Evolutionary conservation across 371 early-diverging fungal species (phyloP), one percentile per base, ranked within the genome.

Genomic region (Syncephalastrum monosporum): DNA sequence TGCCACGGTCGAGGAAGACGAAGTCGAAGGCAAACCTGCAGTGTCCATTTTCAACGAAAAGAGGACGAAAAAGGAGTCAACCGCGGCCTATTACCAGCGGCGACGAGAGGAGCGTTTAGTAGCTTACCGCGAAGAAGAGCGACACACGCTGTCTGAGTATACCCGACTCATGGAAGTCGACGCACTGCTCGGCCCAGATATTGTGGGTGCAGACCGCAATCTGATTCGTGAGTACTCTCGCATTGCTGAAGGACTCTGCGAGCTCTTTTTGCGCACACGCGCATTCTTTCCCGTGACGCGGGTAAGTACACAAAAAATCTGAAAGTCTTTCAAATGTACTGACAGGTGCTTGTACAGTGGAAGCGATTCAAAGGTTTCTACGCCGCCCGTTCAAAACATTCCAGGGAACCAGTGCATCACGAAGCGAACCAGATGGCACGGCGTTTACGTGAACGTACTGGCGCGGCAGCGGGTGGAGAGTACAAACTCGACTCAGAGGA

Each of bases 241-340:
- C 53, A 67, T 59, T 5, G 84, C 81, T 0, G 71, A 77, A 48
- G 71, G 71, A 5, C 63, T 73, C 16, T 85, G 71, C 60, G 66
- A 67, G 7, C 76, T 71, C 63, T 90, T 81, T 70, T 67, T 57
- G 51, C 64, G 59, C 14, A 81, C 81, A 19, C 65, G 66, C 38
- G 79, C 73, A 6, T 88, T 91, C 56, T 90, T 77, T 62, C 82
- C 83, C 29, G 57, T 49, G n/a, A 58, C 55, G 44, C 74, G 67
- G 61, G 78, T 77, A 72, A 62, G 66, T 27, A 21, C 45, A 27
- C 41, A 15, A 3, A 23, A 41, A 54, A 42, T 21, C 42, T 44
- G 2, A 55, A 53, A 48, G n/a, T 21, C n/a, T 16, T 50, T 33
- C 27, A 27, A 3, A 29, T 50, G 3, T 14, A 3, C n/a, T 50